Evolutionary conservation across 306 rosid species (phyloP), one percentile per base, ranked within the genome.

Genomic region (Cicer pinnatifidum): DNA sequence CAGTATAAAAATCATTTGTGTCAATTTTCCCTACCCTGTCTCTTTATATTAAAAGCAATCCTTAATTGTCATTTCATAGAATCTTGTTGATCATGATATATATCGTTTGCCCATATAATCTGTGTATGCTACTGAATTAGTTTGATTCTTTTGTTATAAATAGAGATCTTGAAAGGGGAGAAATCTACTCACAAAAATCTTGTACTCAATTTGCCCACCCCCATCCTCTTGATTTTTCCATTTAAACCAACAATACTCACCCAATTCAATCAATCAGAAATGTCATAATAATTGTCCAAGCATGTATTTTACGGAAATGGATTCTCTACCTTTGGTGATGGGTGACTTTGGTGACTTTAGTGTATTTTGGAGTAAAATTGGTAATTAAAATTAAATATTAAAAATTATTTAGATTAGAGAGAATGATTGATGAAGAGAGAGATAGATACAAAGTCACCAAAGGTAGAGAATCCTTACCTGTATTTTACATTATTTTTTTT

Each of bases 181-280:
- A 11, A 28, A 28, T 11, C 23, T 58, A 33, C 12, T 58, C 65
- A 58, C 65, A 33, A 58, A 58, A 28, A 28, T 11, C 16, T 0
- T 28, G 16, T 58, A 58, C 17, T 11, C 65, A 9, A 6, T 33
- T 58, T 17, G 7, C 65, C 43, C 16, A 28, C 17, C 19, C 41
- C 65, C 64, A 40, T 58, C 16, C 13, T 9, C 62, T 58, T 10
- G 64, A 58, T 58, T 58, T 11, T 28, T 58, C 11, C 10, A 6
- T 23, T 11, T 23, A 58, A 58, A 58, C 16, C 65, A 33, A 58
- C 10, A 58, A 28, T 28, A 53, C 53, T 75, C 79, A 43, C 9
- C 60, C 48, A 73, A 69, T 16, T 33, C 65, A n/a, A 66, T 44
- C 67, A 62, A 67, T 66, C 39, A 80, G 45, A 19, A 54, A 48